Conservation (phyloP, 768 basidiomycete genomes). For the Suillus brevipes region DNA sequence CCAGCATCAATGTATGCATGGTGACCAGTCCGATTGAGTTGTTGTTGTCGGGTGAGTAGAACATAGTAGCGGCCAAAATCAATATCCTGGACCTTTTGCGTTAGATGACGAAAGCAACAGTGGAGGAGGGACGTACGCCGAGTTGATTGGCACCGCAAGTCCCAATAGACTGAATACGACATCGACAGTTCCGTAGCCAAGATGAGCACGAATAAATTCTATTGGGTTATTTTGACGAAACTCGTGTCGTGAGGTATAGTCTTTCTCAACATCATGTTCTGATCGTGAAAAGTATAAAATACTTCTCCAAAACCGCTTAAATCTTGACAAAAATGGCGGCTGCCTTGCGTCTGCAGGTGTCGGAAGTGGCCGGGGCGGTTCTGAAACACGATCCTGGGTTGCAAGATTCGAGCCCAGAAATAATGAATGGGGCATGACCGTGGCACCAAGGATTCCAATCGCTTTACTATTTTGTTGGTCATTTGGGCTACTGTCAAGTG, state of each 20-base stretch:
- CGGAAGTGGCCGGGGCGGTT: constrained; percentile 13
- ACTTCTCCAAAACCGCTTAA: constrained; percentile 6
- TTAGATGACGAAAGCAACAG: not conserved
- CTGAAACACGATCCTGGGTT: constrained; percentile 45
- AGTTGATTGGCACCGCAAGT: constrained; percentile 50
- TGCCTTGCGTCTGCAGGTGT: constrained; percentile 7
- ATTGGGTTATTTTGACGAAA: constrained; percentile 34
- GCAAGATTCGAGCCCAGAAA: constrained; percentile 54
- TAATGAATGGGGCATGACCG: constrained; percentile 61
- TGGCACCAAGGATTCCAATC: constrained; percentile 48
- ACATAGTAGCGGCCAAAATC: constrained; percentile 33
- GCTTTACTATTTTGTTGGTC: constrained; percentile 28
- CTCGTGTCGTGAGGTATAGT: constrained; percentile 12
- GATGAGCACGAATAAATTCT: constrained; percentile 39
- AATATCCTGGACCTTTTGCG: constrained; percentile 30
- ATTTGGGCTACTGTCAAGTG: not conserved
- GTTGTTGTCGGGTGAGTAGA: constrained; percentile 4
- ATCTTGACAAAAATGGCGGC: not conserved
- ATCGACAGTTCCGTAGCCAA: constrained; percentile 46
- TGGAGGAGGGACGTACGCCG: constrained; percentile 24
- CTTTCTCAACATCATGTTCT: constrained; percentile 9
- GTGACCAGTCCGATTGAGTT: constrained; percentile 40
- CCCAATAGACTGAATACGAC: constrained; percentile 43
- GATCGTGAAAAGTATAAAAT: constrained; percentile 12
- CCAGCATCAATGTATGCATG: constrained; percentile 40